Evolutionary conservation across 129 eudicot species (phyloP), one percentile per base, ranked within the genome.

Genomic region (Centaurea solstitialis): DNA sequence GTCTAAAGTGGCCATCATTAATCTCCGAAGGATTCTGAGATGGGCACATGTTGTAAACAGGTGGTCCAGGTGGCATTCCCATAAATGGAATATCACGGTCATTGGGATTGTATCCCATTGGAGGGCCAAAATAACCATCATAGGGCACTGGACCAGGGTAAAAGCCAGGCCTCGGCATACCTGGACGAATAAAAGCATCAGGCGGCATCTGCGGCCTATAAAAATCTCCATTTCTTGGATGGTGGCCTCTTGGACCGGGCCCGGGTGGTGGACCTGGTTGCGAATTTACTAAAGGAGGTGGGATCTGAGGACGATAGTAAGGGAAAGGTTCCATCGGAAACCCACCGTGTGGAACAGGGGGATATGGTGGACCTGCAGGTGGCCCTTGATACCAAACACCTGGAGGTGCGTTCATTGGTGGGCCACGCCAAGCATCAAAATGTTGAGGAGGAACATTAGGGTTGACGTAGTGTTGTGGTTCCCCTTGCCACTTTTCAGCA

Each of bases 391-490:
- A 92, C 99, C 97, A 94, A 76, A 81, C 93, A 73, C 91, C 97
- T 73, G 88, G 78, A 35, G 93, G 97, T 69, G 85, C 86, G 78
- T 93, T 95, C 82, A 96, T 82, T 35, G 94, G 93, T 77, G 97
- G 98, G 35, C 97, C 99, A 50, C 82, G 91, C 99, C 99, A 96
- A 23, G 92, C 84, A 77, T 96, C 99, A 85, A 83, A 96, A 77
- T 85, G 99, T 76, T 85, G 98, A 78, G 97, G 92, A 8, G 89
- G 91, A 15, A 81, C 76, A 77, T 92, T 95, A 18, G 94, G 69
- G 88, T 89, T 89, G 61, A 65, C 70, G 71, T 89, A 91, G 6
- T 86, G 93, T 45, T 87, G 93, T 73, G 90, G 85, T 9, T 91
- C 98, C 50, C 90, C 94, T 15, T 91, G 94, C 99, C 98, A 91